Base-by-base conservation (phyloP, 495 filamentous ascomycete genomes). In the Ramalina intermedia region DNA sequence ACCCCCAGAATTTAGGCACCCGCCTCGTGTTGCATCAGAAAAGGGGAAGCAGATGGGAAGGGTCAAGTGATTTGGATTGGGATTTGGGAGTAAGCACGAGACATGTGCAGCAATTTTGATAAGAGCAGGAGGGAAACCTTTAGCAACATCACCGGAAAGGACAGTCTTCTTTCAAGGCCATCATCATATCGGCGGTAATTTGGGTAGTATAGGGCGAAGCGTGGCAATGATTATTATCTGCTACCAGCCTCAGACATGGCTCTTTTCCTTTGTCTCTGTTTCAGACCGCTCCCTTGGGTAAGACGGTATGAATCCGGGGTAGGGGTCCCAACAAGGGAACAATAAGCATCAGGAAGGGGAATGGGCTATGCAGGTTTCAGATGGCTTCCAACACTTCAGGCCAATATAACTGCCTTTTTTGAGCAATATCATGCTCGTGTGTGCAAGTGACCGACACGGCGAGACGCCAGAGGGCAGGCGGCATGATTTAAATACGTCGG, bases 321-420 rank as follows among this genome's bases (percentile, higher is more conserved):
- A 48, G 21, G 17, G 21, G 14, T 41, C 12, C n/a, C 44, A 48
- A 55, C 44, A 48, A 55, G 51, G 53, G 53, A 52, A 48, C 40
- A 38, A 48, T 48, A 48, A 47, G 35, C 27, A 54, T 49, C 46
- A 41, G 36, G 36, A 20, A 17, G 20, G 16, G 37, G 4, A 14
- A 14, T 35, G 37, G 49, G 49, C 53, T 24, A 45, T 52, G 18
- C 45, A 51, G 9, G 49, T 55, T 52, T 52, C 41, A 55, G 9
- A n/a, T 14, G 36, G 39, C 17, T 33, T 24, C 29, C 29, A 7
- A 33, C 2, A 13, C 29, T 33, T 33, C 29, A 33, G 29, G 29
- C 29, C 29, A 33, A 33, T 33, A 33, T 33, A 33, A 4, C 8
- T 13, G 7, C 8, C 29, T 33, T 33, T 33, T 7, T 33, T 13